phyloP scores from a whole-genome alignment of 306 rosid genomes.

The Prunus padus region DNA sequence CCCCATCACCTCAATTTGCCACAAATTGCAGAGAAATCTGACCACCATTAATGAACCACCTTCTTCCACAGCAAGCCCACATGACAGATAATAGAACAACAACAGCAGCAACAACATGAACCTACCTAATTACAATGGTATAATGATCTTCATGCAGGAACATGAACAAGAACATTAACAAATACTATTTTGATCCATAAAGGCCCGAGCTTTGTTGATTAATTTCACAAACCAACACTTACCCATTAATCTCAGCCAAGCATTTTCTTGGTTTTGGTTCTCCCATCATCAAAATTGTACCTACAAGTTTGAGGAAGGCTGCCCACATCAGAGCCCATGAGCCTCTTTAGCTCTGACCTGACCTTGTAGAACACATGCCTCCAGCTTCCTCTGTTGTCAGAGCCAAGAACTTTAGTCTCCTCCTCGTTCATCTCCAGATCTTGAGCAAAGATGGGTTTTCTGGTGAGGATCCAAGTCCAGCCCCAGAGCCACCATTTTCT shows the following conservation, averaged over 20 bases:
- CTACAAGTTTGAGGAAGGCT: constrained; percentile 74
- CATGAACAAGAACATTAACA: background rate
- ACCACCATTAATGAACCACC: background rate
- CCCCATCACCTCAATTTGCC: background rate
- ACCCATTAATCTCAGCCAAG: constrained; percentile 21
- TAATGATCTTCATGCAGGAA: background rate
- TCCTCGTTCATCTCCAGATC: constrained; percentile 92
- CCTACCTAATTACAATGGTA: constrained; percentile 10
- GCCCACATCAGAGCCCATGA: constrained; percentile 43
- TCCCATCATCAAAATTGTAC: constrained; percentile 31
- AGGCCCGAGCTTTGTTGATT: background rate
- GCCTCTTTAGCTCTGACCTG: constrained; percentile 61
- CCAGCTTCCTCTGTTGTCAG: constrained; percentile 62
- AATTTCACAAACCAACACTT: background rate
- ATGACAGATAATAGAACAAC: background rate
- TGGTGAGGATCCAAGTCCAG: constrained; percentile 74
- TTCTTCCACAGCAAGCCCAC: background rate
- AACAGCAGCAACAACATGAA: background rate
- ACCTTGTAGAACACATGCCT: constrained; percentile 65
- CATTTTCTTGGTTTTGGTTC: constrained; percentile 31
- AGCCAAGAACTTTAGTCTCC: constrained; percentile 63
- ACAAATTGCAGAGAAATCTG: background rate
- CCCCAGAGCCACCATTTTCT: constrained; percentile 80
- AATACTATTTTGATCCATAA: background rate
- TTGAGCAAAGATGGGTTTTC: constrained; percentile 60